Evolutionary conservation across 2,329 filamentous ascomycete species (phyloP), one percentile per base, ranked within the genome.

Genomic region (Neurospora sp.): DNA sequence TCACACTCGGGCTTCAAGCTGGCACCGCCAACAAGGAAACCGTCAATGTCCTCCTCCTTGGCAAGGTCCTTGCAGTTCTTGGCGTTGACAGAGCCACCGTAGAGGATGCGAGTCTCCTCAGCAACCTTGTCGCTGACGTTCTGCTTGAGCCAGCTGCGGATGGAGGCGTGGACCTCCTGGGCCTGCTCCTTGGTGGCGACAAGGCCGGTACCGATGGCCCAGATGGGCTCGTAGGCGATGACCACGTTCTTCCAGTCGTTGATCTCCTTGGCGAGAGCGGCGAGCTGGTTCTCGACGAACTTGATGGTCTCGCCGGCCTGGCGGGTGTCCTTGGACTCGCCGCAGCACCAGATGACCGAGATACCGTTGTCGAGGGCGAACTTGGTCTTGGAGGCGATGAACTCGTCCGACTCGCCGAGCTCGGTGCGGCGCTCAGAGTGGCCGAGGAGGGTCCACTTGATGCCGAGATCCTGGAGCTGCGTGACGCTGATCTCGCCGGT

Each of bases 141-240:
- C 78, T 89, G 87, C 79, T 90, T 88, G 79, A 99, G 87, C 93
- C 94, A 98, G 78, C 89, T 84, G 77, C 96, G 92, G 83, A 99
- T 96, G 75, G 91, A 93, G 77, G 90, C 92, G 85, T 97, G 93
- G 72, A 96, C 93, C 81, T 97, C 93, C 85, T 97, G 76, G 71
- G 93, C 93, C 87, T 97, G 93, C 83, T 93, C 86, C 72, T 90
- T 93, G 73, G 90, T 91, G 76, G 93, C 93, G 75, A 96, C 93
- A 86, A 96, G 96, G 82, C 96, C 96, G 75, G 96, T 98, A 76
- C 95, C 95, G 76, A 90, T 91, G 80, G 89, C 93, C 95, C 96
- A 99, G 86, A 99, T 96, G 78, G 96, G 96, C 88, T 99, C 96
- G 84, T 99, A 99, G 78, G 96, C 96, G 78, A 99, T 88, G 80